Conservation (phyloP, 2,329 filamentous ascomycete genomes). For the Massarina eburnea region DNA sequence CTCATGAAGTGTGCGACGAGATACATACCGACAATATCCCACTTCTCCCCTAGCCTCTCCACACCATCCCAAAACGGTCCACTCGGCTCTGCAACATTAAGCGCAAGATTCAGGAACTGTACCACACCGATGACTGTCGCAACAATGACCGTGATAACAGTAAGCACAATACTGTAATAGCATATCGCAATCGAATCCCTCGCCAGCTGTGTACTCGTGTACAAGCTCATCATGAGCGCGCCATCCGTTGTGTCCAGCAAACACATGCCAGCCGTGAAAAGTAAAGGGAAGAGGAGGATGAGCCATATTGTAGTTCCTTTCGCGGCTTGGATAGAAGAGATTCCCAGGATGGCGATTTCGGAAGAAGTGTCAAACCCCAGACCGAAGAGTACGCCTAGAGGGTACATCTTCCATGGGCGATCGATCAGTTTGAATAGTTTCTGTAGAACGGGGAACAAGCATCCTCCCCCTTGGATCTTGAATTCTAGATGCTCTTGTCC, state of each 20-base stretch:
- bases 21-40: constrained; percentile 40
- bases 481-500: constrained; percentile 56
- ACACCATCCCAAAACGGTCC: constrained; percentile 93
- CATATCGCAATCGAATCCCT: constrained; percentile 84
- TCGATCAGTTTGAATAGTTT: constrained; percentile 74
- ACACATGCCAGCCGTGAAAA: constrained; percentile 97
- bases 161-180: constrained; percentile 91
- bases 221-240: constrained; percentile 91
- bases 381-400: constrained; percentile 80
- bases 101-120: constrained; percentile 76
- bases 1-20: constrained; percentile 39
- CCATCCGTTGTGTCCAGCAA: constrained; percentile 90
- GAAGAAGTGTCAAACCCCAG: constrained; percentile 95
- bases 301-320: constrained; percentile 90
- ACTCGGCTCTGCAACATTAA: constrained; percentile 72
- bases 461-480: constrained; percentile 74
- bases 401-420: constrained; percentile 93
- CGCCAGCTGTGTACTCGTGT: constrained; percentile 77
- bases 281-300: constrained; percentile 84
- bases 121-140: constrained; percentile 83
- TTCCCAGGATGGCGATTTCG: constrained; percentile 88
- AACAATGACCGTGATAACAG: constrained; percentile 78
- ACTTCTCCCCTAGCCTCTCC: constrained; percentile 48
- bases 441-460: constrained; percentile 71
- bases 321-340: constrained; percentile 82